These are phyloP conservation scores for Thielaviopsis ethacetica DNA, from an alignment of 2,329 filamentous ascomycete species.

Conservation along the genomic window DNA sequence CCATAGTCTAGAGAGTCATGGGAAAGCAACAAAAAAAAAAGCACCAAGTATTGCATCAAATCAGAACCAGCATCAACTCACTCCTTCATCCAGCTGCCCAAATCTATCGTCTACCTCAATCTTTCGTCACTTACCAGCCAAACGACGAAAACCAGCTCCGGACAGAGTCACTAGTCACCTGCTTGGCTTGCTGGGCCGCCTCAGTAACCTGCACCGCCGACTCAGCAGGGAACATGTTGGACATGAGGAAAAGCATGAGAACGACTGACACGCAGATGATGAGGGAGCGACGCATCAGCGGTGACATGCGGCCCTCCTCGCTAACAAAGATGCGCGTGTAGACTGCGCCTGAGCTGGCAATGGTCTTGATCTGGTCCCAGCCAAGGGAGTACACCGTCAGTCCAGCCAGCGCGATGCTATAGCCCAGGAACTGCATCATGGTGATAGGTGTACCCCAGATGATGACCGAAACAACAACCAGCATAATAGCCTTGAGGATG, in stretches of 20 bases:
- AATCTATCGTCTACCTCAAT: no score
- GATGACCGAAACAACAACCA: constrained; percentile 59
- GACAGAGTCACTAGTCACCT: constrained; percentile 7
- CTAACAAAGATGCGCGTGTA: constrained; percentile 13
- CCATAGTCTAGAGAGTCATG: not conserved
- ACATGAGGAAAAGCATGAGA: constrained; percentile 13
- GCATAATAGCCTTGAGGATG: constrained; percentile 75
- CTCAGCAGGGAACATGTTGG: constrained; percentile 10
- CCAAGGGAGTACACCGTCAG: constrained; percentile 33
- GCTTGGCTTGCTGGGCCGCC: constrained; percentile 3
- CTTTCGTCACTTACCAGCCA: constrained; percentile 11
- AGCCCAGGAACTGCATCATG: constrained; percentile 58
- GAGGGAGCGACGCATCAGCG: constrained; percentile 14
- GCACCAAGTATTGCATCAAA: not conserved
- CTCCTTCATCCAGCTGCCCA: no score
- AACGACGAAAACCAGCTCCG: constrained; percentile 11
- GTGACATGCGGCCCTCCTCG: constrained; percentile 15
- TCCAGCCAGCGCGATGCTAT: constrained; percentile 47
- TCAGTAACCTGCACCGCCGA: constrained; percentile 1
- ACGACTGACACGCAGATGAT: constrained; percentile 13
- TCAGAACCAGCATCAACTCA: not conserved
- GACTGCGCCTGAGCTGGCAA: constrained; percentile 6
- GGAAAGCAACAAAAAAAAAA: not conserved
- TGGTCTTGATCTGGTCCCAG: constrained; percentile 16
- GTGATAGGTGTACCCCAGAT: constrained; percentile 63